Base-by-base conservation (phyloP, 352 stramenopile species). In the Hyaloperonospora brassicae region DNA sequence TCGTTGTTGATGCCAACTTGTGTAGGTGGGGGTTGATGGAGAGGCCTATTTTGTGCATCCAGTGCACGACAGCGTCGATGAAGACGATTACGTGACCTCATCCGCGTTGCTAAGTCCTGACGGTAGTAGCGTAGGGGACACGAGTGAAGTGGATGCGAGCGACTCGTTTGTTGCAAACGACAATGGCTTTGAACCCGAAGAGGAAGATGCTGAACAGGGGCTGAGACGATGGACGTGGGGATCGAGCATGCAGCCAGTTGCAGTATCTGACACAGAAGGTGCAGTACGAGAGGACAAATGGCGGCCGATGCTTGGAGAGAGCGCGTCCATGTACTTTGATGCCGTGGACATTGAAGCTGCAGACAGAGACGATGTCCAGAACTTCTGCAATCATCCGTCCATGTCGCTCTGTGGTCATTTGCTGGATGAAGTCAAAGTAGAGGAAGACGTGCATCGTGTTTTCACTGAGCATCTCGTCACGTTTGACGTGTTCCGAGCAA, bases 21-120 rank as follows among this genome's bases (percentile, higher is more conserved):
- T 50, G 9, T 47, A 89, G 68, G 30, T 93, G 9, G 80, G 73
- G 0, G 66, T 61, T 1, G 71, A 72, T 2, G 83, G 83, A 11
- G 79, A 93, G 46, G 83, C 76, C 5, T 89, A 86, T 66, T 93
- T 93, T 53, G 75, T 90, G 5, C 72, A 87, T 34, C 55, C 72
- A 40, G 73, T 82, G 48, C 57, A 80, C 9, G 62, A 82, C 35
- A 72, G 68, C 1, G 76, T 85, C 14, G 68, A 82, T 3, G 70
- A 82, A 17, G 70, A 82, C 1, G 79, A 87, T 41, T 87, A 87
- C 58, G 68, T 56, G 23, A 84, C 76, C 24, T 90, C 80, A 21
- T 76, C n/a, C n/a, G n/a, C 80, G 5, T 55, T 87, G 9, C 64
- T 53, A 12, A 87, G 74, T 49, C 76, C 80, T 6, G 55, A 55